Evolutionary conservation across 2,329 filamentous ascomycete genomes (phyloP).

Genomic region (Diaporthe helianthi): DNA sequence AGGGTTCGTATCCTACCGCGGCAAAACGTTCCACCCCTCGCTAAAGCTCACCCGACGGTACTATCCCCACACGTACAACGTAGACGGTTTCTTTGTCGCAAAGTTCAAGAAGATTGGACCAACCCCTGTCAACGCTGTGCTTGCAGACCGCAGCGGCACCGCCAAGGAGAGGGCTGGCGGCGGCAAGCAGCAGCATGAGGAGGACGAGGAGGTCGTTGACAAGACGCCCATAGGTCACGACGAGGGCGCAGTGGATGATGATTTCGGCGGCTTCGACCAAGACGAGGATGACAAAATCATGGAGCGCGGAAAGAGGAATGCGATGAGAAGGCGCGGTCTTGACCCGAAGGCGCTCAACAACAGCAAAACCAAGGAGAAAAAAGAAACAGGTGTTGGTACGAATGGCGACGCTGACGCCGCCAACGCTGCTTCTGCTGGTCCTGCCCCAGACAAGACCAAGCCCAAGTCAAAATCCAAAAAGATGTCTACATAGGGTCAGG

Average conservation of each 20-base stretch:
- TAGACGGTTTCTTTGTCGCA: conserved; percentile 97
- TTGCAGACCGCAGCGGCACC: conserved; percentile 40
- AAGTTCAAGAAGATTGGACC: conserved; percentile 95
- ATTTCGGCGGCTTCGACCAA: conserved; percentile 78
- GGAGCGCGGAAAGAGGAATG: conserved; percentile 74
- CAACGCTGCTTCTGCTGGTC: not conserved
- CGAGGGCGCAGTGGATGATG: conserved; percentile 55
- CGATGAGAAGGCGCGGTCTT: conserved; percentile 75
- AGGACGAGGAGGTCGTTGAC: conserved; percentile 63
- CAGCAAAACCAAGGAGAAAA: conserved; percentile 38
- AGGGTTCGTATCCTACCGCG: conserved; percentile 88
- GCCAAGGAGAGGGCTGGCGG: conserved; percentile 24
- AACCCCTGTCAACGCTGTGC: conserved; percentile 67
- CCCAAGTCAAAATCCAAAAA: conserved; percentile 24
- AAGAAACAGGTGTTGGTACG: conserved; percentile 2
- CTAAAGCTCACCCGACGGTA: conserved; percentile 85
- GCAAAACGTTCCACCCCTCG: conserved; percentile 88
- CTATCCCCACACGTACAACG: conserved; percentile 92
- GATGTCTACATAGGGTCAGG: conserved; percentile 27
- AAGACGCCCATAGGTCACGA: conserved; percentile 69
- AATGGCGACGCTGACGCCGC: not conserved
- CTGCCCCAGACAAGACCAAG: conserved; percentile 13
- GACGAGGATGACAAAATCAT: conserved; percentile 76
- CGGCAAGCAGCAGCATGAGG: conserved; percentile 26
- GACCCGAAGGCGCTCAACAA: conserved; percentile 68